phyloP scores from a whole-genome alignment of 108 stramenopile species.

The Pinguiococcus pyrenoidosus region DNA sequence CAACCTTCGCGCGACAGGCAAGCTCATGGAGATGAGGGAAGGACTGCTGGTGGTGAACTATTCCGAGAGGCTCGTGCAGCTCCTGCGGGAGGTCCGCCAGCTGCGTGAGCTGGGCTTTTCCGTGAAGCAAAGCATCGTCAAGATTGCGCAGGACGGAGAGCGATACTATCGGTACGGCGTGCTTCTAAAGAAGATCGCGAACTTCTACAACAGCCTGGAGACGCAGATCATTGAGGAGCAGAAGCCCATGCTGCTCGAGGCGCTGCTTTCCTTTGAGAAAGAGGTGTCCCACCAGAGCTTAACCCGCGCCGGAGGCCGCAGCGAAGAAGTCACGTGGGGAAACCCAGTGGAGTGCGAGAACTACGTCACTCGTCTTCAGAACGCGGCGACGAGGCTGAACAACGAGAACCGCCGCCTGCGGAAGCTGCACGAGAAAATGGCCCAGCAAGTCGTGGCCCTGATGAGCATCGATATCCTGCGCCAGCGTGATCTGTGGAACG shows the following conservation, averaged over 20 bases:
- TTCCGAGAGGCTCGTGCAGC: slow-evolving; percentile 31
- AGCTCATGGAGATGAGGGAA: slow-evolving; percentile 28
- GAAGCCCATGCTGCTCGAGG: slow-evolving; percentile 42
- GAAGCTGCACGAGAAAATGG: slow-evolving; percentile 21
- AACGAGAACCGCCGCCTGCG: slow-evolving; percentile 38
- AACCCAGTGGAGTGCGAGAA: slow-evolving; percentile 35
- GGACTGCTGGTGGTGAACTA: slow-evolving; percentile 38
- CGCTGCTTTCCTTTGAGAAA: slow-evolving; percentile 44
- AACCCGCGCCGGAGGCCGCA: not conserved
- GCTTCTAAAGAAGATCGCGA: slow-evolving; percentile 47
- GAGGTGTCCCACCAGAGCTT: slow-evolving; percentile 30
- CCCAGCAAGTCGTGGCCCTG: slow-evolving; percentile 4
- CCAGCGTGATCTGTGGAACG: slow-evolving; percentile 30
- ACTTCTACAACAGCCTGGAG: slow-evolving; percentile 50
- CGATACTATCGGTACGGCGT: slow-evolving; percentile 43
- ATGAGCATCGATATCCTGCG: slow-evolving; percentile 35
- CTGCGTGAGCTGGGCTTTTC: slow-evolving; percentile 41
- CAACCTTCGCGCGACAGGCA: slow-evolving; percentile 10
- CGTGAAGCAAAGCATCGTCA: slow-evolving; percentile 16
- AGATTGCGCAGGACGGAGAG: slow-evolving; percentile 19
- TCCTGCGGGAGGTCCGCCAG: slow-evolving; percentile 47
- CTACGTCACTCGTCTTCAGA: slow-evolving; percentile 42
- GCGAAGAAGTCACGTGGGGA: slow-evolving; percentile 16
- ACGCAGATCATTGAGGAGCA: slow-evolving; percentile 40
- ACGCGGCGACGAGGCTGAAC: slow-evolving; percentile 38